Percentiles rank a stretch among this genome's conserved stretches.
These are phyloP conservation scores for Citrus australasica DNA, from an alignment of 345 rosid species.

Conservation along the genomic window DNA sequence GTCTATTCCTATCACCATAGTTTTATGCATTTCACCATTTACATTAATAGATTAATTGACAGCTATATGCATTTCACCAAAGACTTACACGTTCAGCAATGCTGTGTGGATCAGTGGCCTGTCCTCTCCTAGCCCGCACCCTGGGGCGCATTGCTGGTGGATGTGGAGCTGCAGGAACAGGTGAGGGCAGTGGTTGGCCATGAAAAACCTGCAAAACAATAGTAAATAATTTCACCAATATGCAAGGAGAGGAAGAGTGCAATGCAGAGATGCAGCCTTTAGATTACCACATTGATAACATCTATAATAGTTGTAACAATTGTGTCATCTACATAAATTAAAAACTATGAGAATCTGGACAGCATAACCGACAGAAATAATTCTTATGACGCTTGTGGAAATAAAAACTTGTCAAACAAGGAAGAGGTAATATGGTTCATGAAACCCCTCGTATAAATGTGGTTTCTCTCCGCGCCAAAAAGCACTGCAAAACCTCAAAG, in stretches of 20 bases:
- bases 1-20: background rate
- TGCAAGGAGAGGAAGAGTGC: background rate
- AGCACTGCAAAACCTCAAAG: background rate
- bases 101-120: conserved; percentile 99
- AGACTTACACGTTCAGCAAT: conserved; percentile 89
- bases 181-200: conserved; percentile 76
- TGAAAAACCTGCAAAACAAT: conserved; percentile 65
- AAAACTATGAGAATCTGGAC: background rate
- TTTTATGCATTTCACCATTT: background rate
- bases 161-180: conserved; percentile 76
- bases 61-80: background rate
- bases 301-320: background rate
- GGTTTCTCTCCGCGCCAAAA: background rate
- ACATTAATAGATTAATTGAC: background rate
- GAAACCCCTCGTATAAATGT: background rate
- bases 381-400: background rate
- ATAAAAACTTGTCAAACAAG: background rate
- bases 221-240: background rate
- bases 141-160: conserved; percentile 94
- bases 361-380: background rate
- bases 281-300: background rate
- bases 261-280: background rate
- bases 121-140: conserved; percentile 98
- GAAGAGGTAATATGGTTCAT: background rate
- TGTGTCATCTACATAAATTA: background rate